Evolutionary conservation across 257 asterid genomes (phyloP), one percentile per base, ranked within the genome.

Genomic region (Verbascum thapsus): DNA sequence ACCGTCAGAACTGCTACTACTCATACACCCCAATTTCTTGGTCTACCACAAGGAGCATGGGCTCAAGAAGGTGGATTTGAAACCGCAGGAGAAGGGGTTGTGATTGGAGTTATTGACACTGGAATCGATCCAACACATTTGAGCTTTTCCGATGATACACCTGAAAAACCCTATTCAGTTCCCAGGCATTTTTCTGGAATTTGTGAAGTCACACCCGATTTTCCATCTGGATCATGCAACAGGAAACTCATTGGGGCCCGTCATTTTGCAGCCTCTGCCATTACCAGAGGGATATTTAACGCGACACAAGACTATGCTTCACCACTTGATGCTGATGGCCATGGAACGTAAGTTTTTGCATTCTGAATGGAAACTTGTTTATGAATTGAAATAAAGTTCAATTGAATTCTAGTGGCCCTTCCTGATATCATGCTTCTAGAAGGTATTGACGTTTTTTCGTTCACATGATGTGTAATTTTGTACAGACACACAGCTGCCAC

Each of bases 31-130:
- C 90, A 90, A 72, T 94, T 94, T 73, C 88, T 90, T 49, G 99
- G 98, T 66, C 85, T 94, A 48, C 97, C 98, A 6, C 81, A 84
- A 52, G 99, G 99, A 43, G 99, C 99, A 18, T 94, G 99, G 99
- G 88, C 82, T 16, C 79, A 78, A 78, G 90, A 88, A 65, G 99
- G 99, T 30, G 99, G 99, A 41, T 81, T 76, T 63, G 91, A 82
- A 72, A 81, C 78, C 30, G 99, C 99, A 12, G 99, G 99, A 59
- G 98, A 87, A 82, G 95, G 97, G 67, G 37, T 94, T 39, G 99
- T 94, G 65, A 87, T 94, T 59, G 99, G 97, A 61, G 80, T 94
- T 63, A 70, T 94, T 7, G 99, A 94, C 77, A 90, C 99, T 3
- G 99, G 99, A 58, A 84, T 94, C 17, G 99, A 90, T 77, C 99